Evolutionary conservation across 2,329 filamentous ascomycete genomes (phyloP), one percentile per base, ranked within the genome.

Genomic region (Alternaria triticina): DNA sequence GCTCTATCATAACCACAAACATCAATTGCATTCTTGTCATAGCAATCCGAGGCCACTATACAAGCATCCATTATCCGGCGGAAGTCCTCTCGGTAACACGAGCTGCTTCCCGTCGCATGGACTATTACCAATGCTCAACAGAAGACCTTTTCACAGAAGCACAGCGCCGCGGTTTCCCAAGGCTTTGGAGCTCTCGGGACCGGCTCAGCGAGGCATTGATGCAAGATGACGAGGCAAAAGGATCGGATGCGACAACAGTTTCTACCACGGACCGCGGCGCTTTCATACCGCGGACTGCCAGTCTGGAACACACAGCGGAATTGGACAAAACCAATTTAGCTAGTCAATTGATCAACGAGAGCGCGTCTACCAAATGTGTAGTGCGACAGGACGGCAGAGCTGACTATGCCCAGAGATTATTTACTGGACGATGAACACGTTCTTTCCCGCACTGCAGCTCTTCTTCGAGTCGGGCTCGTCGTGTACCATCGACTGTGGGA

Each of bases 381-480:
- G 13, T 33, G 17, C 22, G 23, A 33, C 12, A 51, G 28, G 20
- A 52, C 7, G 28, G 13, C 10, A 52, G 20, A 40, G 57, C 54
- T 66, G 22, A 67, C 54, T 11, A 27, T 11, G 11, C 8, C 3
- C 44, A 77, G 74, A 59, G 22, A 75, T 76, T 36, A 40, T 70
- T 7, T 65, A 72, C 47, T 77, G 73, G 74, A 69, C 61, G 7
- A 51, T 76, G 62, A 74, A 74, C 36, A 75, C 70, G 0, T 75
- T 77, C 67, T 75, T 75, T 54, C 68, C 74, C 1, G 66, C 67
- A n/a, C 46, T 77, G 0, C 75, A 77, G 56, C 60, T 77, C 17
- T 77, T 75, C 60, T 76, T 76, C 54, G 70, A 70, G 43, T 77
- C 74, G 15, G 73, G 74, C 5, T 65, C 64, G 9, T 74, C 74